Evolutionary conservation across 495 filamentous ascomycete species (phyloP).

Genomic region (Penicillium atrosanguineum): DNA sequence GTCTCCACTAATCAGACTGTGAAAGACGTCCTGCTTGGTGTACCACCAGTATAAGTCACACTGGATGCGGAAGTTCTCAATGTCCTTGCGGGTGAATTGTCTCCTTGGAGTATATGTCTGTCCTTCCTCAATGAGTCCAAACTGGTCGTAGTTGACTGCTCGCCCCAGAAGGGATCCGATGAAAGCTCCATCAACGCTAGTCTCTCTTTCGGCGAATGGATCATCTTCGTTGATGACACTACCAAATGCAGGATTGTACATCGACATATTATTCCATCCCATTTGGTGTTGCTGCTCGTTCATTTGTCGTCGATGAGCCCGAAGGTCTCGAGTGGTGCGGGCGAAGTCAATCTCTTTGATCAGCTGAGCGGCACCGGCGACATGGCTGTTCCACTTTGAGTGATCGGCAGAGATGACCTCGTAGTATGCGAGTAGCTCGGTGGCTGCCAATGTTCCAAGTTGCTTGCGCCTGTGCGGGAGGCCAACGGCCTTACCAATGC

Average conservation of each 20-base stretch:
- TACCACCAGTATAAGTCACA: conserved; percentile 97
- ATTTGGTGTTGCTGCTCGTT: conserved; percentile 23
- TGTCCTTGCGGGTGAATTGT: conserved; percentile 64
- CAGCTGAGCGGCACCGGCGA: conserved; percentile 79
- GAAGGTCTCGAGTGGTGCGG: conserved; percentile 67
- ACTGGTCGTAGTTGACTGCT: conserved; percentile 44
- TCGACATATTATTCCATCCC: conserved; percentile 12
- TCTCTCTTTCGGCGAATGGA: conserved; percentile 45
- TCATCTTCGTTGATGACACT: conserved; percentile 33
- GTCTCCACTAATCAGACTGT: conserved; percentile 86
- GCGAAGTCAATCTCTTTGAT: conserved; percentile 79
- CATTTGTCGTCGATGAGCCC: conserved; percentile 43
- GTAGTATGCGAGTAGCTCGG: conserved; percentile 86
- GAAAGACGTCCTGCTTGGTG: conserved; percentile 86
- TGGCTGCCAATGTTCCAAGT: conserved; percentile 80
- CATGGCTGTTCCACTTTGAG: conserved; percentile 90
- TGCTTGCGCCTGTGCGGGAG: conserved; percentile 69
- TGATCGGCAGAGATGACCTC: conserved; percentile 95
- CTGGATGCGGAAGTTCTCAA: conserved; percentile 75
- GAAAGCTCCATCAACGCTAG: conserved; percentile 38
- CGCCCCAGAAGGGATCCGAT: conserved; percentile 46
- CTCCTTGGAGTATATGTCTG: conserved; percentile 17
- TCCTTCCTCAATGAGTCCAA: conserved; percentile 39
- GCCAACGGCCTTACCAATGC: conserved; percentile 71
- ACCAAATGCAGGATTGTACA: conserved; percentile 18